Evolutionary conservation across 108 stramenopile species (phyloP), one percentile per base, ranked within the genome.

Genomic region (Conticribra weissflogii): DNA sequence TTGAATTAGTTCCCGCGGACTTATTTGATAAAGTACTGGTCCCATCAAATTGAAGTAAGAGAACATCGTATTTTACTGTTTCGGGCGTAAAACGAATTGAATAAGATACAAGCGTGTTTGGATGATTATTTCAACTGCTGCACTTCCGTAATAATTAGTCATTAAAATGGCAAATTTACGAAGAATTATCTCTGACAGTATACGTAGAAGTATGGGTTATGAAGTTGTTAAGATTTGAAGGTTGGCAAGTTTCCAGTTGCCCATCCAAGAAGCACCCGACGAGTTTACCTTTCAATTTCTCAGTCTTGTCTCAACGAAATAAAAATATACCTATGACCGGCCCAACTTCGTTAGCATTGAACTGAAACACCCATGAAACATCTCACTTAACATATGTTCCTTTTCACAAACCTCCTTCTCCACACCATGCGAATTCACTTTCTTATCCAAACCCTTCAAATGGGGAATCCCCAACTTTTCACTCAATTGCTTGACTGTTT

Each of bases 1-100:
- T 85, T 61, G 84, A 85, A 36, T 46, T 75, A 1, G 58, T 82
- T 41, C 73, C 84, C 24, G 28, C 29, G 4, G 70, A 70, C 1
- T 31, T 54, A 54, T 28, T 83, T n/a, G 64, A 65, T 59, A 29
- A 57, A 18, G 58, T 80, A 16, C 7, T 78, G 46, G 51, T 78
- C 16, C 77, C 72, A 23, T 53, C 15, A 53, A 23, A 53, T 53
- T 22, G 12, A 41, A n/a, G n/a, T n/a, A n/a, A n/a, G n/a, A n/a
- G n/a, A n/a, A n/a, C n/a, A n/a, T n/a, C n/a, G n/a, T n/a, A n/a
- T n/a, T n/a, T n/a, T n/a, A n/a, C n/a, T n/a, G n/a, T n/a, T n/a
- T n/a, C n/a, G n/a, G n/a, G n/a, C n/a, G n/a, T n/a, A n/a, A n/a
- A n/a, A n/a, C n/a, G n/a, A n/a, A n/a, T n/a, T n/a, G n/a, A n/a